These are phyloP conservation scores for Colletotrichum cuscutae DNA, from an alignment of 2,329 filamentous ascomycete species.

Conservation along the genomic window DNA sequence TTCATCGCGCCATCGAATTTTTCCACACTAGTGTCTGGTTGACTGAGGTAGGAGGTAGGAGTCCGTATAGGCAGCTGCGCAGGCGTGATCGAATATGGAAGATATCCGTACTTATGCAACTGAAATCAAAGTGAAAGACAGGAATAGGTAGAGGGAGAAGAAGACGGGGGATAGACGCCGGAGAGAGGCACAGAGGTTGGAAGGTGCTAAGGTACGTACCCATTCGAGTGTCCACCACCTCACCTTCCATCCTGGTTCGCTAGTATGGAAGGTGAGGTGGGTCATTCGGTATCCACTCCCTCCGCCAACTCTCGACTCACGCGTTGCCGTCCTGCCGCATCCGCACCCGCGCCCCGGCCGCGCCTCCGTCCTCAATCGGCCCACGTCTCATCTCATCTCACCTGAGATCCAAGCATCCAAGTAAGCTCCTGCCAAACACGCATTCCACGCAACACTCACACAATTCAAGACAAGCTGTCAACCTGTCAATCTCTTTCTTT, in stretches of 20 bases:
- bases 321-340: neutral
- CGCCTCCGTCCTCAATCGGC: neutral
- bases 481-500: neutral
- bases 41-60: neutral
- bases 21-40: neutral
- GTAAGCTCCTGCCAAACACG: neutral
- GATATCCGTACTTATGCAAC: too few relatives aligned
- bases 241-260: neutral
- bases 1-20: neutral
- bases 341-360: constrained; percentile 5
- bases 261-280: neutral
- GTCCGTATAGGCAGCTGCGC: neutral
- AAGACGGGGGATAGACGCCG: neutral
- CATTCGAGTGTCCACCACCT: neutral
- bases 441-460: neutral
- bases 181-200: neutral
- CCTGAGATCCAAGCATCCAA: neutral
- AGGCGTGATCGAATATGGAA: neutral
- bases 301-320: neutral
- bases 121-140: neutral
- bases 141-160: neutral
- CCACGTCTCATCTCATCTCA: neutral
- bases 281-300: neutral
- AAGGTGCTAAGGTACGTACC: neutral
- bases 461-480: too few relatives aligned